Conservation (phyloP, 129 eudicot species). For the Apium graveolens region DNA sequence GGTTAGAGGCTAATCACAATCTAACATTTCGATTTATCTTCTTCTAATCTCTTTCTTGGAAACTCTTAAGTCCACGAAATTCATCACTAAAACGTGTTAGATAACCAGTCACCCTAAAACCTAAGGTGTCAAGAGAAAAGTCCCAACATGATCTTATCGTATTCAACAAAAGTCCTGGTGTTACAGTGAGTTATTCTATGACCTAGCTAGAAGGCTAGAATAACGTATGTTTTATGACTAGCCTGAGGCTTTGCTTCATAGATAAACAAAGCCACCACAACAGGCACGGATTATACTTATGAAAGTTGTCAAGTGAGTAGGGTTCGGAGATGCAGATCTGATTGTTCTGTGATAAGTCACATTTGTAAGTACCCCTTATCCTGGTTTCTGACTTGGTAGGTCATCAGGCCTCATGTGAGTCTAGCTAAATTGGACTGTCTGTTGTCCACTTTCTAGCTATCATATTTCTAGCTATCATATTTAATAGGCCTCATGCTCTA, state of each 20-base stretch:
- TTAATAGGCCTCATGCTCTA: background rate
- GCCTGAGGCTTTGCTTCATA: no score
- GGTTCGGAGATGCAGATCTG: background rate
- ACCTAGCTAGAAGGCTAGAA: background rate
- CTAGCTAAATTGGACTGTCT: background rate
- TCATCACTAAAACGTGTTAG: background rate
- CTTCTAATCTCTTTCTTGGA: background rate
- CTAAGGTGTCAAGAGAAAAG: no score
- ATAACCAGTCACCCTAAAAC: no score
- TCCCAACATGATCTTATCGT: no score
- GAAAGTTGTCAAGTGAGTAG: background rate
- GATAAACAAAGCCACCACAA: no score
- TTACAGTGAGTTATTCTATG: background rate
- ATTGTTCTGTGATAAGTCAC: background rate
- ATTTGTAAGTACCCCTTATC: background rate
- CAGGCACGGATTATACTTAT: background rate
- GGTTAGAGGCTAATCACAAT: no score
- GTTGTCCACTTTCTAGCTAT: background rate
- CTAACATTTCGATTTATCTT: background rate
- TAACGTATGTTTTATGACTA: background rate
- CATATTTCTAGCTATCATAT: background rate
- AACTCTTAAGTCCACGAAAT: no score
- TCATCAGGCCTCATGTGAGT: constrained; percentile 1
- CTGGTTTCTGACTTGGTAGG: background rate
- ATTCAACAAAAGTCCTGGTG: background rate